phyloP scores from a whole-genome alignment of 2,329 filamentous ascomycete genomes.

The Cytospora chrysosperma region DNA sequence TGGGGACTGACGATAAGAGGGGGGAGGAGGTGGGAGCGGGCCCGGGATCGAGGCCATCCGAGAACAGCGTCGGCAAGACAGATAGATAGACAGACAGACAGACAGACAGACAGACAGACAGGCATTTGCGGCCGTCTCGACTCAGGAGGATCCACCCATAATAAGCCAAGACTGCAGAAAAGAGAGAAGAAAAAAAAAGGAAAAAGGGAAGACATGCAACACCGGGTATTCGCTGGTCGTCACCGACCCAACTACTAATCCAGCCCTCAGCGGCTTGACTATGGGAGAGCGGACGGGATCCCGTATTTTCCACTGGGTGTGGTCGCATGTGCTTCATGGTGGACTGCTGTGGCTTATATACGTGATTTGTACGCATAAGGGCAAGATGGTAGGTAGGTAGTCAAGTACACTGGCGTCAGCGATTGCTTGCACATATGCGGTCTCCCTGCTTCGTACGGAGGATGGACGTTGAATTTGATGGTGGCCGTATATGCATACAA shows the following conservation, averaged over 20 bases:
- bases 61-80: not conserved
- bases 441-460: not conserved
- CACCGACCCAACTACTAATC: not conserved
- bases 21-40: no score
- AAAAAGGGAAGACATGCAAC: not conserved
- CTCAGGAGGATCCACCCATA: not conserved
- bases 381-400: not conserved
- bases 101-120: not conserved
- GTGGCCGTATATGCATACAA: no score
- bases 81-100: not conserved
- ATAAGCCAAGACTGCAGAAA: not conserved
- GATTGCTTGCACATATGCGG: no score
- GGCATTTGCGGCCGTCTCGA: not conserved
- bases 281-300: conserved; percentile 5
- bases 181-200: not conserved
- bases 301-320: not conserved
- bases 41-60: not conserved
- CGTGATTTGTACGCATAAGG: no score
- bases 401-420: no score
- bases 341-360: not conserved
- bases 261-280: conserved; percentile 1
- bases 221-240: conserved; percentile 1
- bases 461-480: not conserved
- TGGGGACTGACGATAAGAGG: not conserved
- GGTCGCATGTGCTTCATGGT: not conserved